Evolutionary conservation across 768 basidiomycete genomes (phyloP), one percentile per base, ranked within the genome.

Genomic region (Calocybe gangraenosa): DNA sequence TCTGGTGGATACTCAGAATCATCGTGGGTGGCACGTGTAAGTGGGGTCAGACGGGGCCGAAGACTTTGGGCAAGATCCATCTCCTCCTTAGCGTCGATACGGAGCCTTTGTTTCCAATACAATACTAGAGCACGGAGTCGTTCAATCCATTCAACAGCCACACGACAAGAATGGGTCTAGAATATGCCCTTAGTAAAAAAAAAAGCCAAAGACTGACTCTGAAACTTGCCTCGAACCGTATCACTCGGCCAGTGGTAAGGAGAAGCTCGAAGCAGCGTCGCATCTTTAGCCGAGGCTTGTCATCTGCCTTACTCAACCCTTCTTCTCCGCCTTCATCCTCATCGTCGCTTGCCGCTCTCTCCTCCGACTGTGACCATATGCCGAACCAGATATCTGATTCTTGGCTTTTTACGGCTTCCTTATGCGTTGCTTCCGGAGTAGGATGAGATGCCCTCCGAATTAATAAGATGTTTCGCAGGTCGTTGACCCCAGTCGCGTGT

Each of bases 91-190:
- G 91, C 84, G 57, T 94, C 92, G 34, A 75, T 70, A 19, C 78
- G 76, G 54, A 92, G 86, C 17, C 84, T 76, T 37, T 78, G 71
- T 43, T 75, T 82, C 93, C 93, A 97, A 58, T 92, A 97, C 3
- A 68, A 60, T 32, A 84, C 65, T 25, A 94, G 71, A 20, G 76
- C 76, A 14, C 78, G 77, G 3, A 97, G 75, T 32, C 82, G 75
- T 40, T 79, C 74, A 39, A 96, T 81, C 95, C 94, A 97, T 58
- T 97, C 92, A 40, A 82, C 59, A 0, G 88, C 87, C 36, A 84
- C 71, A 23, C 60, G 67, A 44, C 77, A 68, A 18, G 82, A 82
- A 68, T 84, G 69, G 30, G 82, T 72, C 89, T 93, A 21, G 19
- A 31, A 1, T 14, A 30, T 18, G 21, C 17, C 15, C 33, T 30